Base-by-base conservation (phyloP, 225 moss, liverwort and hornwort species). In the Thuidium tamariscinum region DNA sequence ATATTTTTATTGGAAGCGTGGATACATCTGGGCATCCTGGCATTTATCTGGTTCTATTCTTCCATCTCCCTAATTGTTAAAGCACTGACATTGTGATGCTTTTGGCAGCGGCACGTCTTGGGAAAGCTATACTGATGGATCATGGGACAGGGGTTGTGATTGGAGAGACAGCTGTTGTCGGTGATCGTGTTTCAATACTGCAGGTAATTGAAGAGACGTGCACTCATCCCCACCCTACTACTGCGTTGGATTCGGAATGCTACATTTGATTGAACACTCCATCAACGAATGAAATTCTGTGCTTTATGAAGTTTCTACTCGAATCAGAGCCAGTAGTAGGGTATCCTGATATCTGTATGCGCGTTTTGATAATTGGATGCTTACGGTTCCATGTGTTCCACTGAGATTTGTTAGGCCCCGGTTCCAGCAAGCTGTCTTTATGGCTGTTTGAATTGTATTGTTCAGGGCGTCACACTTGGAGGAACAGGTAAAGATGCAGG, bases 111-210 rank as follows among this genome's bases (percentile, higher is more conserved):
- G 97, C 97, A 69, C 93, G 93, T 52, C 90, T 97, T 82, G 97
- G 97, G 83, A 97, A 96, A 81, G 94, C 96, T 87, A 89, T 97
- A 85, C 88, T 97, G 82, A 93, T 97, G 75, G 97, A 97, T 87
- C 97, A 97, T 91, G 97, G 97, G 69, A 97, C 97, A 55, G 97
- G 97, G 29, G 95, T 96, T 82, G 97, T 97, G 37, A 97, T 97
- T 41, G 97, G 97, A 84, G 97, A 97, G 91, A 97, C 97, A 74
- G 97, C 96, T 71, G 90, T 97, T 69, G 71, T 97, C 83, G 97
- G 95, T 82, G 94, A 97, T 89, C 94, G 97, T 74, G 97, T 97
- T 46, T 97, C 97, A n/a, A 93, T 97, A 83, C 84, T 97, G 85
- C 96, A 96, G 96, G 96, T 96, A 88, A 87, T 83, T 52, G 44